Percentiles rank a stretch among this genome's conserved stretches.
phyloP scores from a whole-genome alignment of 805 yeast species.

The Nakazawaea ishiwadae region DNA sequence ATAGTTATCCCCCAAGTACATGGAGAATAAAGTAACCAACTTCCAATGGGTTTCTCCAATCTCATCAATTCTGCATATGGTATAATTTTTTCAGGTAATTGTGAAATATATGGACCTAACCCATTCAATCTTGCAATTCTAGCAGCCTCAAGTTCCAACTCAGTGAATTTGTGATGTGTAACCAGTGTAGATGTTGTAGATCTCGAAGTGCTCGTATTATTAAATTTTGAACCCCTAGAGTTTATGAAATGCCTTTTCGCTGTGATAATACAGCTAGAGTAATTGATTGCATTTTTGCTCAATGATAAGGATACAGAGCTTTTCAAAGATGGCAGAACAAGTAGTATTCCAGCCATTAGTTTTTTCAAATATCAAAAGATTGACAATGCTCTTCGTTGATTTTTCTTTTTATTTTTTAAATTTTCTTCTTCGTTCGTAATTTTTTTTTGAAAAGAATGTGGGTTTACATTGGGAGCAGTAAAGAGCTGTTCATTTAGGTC shows the following conservation, averaged over 20 bases:
- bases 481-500: too few relatives aligned
- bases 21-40: constrained; percentile 77
- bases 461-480: too few relatives aligned
- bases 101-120: constrained; percentile 44
- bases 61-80: constrained; percentile 94
- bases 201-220: not conserved
- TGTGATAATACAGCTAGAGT: too few relatives aligned
- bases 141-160: constrained; percentile 46
- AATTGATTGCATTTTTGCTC: too few relatives aligned
- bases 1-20: constrained; percentile 90
- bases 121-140: constrained; percentile 44
- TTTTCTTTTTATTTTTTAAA: too few relatives aligned
- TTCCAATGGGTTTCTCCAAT: constrained; percentile 94
- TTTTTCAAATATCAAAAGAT: too few relatives aligned
- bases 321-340: too few relatives aligned
- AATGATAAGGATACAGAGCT: too few relatives aligned
- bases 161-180: constrained; percentile 17
- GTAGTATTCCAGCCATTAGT: too few relatives aligned
- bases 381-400: too few relatives aligned
- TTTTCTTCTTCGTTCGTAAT: too few relatives aligned
- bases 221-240: not conserved
- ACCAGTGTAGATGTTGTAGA: not conserved
- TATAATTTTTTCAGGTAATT: constrained; percentile 67
- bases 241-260: not conserved
- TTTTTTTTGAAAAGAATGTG: too few relatives aligned